Base-by-base conservation (phyloP, 1,284 basidiomycete species). In the Pascua guehoae region DNA sequence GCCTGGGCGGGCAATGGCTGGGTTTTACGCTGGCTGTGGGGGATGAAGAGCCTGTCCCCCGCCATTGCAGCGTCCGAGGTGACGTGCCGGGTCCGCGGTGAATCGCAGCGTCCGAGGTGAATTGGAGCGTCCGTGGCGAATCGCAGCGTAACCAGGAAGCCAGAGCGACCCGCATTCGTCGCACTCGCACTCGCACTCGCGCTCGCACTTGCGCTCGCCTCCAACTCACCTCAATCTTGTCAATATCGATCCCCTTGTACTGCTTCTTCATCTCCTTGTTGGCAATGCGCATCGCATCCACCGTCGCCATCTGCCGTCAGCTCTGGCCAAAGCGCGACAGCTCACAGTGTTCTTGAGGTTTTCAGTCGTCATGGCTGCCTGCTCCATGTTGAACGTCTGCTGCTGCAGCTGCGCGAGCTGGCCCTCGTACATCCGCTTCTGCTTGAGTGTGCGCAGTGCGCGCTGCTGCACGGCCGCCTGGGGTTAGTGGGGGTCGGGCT, bases 371-470 rank as follows among this genome's bases (percentile, higher is more conserved):
- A 98, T 86, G 11, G 89, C 86, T 24, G 95, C 89, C 62, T 91
- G 94, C 79, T 98, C 95, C 91, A 98, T 98, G 78, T 99, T 98
- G 81, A 92, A 98, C 18, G 90, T 88, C 77, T 98, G 96, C 74
- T 98, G 96, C 49, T 89, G 83, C 12, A 99, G 82, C 75, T 97
- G 92, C 10, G 85, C 83, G 41, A 98, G 83, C 76, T 99, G 96
- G 14, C 81, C 81, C 75, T 99, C 96, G 79, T 99, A 79, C 87
- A 98, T 87, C 73, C 87, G 85, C 81, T 93, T 97, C 79, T 98
- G 96, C 79, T 93, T 93, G 49, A 99, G 82, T 2, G 91, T 91
- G 51, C 92, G 84, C 47, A 98, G 79, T 0, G 95, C 96, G n/a
- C 96, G 86, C 75, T 95, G 88, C 76, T 97, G 91, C 43, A 98